Conservation (phyloP, 2,329 filamentous ascomycete species). For the Hymenoscyphus occultus region DNA sequence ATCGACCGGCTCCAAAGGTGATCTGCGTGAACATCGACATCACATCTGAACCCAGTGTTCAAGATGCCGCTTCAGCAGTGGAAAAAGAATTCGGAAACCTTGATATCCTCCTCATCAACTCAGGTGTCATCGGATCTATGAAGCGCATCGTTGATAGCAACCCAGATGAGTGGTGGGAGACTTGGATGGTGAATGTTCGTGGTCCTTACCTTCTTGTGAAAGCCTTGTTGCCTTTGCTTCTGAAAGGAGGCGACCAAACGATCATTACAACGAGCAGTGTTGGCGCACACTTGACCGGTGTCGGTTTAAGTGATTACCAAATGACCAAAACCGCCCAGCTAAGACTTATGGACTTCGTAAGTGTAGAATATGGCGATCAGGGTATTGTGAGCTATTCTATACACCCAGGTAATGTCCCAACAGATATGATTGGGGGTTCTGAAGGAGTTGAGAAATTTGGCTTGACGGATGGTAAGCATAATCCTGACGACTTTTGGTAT, state of each 20-base stretch:
- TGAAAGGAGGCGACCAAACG: constrained; percentile 38
- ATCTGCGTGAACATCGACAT: constrained; percentile 43
- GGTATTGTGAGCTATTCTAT: constrained; percentile 41
- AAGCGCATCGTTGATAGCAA: constrained; percentile 28
- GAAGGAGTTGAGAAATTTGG: constrained; percentile 15
- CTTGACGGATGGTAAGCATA: constrained; percentile 18
- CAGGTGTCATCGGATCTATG: constrained; percentile 38
- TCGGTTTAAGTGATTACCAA: constrained; percentile 44
- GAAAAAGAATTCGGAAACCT: constrained; percentile 36
- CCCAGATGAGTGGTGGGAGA: constrained; percentile 39
- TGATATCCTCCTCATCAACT: constrained; percentile 46
- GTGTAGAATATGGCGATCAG: constrained; percentile 43
- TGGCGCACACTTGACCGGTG: constrained; percentile 39
- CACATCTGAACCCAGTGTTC: constrained; percentile 36
- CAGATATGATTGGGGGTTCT: constrained; percentile 22
- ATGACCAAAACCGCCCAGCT: constrained; percentile 48
- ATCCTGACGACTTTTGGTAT: neutral
- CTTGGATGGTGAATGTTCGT: constrained; percentile 48
- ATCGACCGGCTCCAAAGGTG: constrained; percentile 40
- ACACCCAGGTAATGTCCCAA: constrained; percentile 38
- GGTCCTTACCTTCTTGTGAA: constrained; percentile 46
- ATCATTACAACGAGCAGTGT: constrained; percentile 48
- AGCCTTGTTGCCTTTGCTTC: constrained; percentile 40
- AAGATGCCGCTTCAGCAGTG: constrained; percentile 31
- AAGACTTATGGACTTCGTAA: constrained; percentile 48